Conservation (phyloP, 176 grass and related monocot species). For the Ananas comosus region DNA sequence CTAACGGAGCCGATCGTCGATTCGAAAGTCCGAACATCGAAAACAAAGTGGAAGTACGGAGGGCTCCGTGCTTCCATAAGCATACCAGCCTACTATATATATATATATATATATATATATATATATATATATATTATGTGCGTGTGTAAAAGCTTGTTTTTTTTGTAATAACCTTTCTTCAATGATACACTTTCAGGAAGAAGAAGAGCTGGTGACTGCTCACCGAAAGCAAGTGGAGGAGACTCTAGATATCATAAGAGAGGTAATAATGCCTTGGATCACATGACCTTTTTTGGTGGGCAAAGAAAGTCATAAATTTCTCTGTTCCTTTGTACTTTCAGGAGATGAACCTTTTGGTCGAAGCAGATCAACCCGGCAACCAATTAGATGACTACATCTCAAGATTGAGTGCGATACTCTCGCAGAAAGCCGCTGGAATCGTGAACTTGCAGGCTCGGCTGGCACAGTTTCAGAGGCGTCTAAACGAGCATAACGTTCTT, state of each 20-base stretch:
- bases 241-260: constrained; percentile 71
- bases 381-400: constrained; percentile 70
- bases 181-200: constrained; percentile 47
- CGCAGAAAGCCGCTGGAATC: constrained; percentile 79
- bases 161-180: constrained; percentile 7
- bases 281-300: background rate
- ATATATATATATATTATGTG: no score
- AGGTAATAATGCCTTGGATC: constrained; percentile 27
- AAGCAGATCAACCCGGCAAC: constrained; percentile 76
- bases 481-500: constrained; percentile 68
- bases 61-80: no score
- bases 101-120: no score
- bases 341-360: constrained; percentile 79
- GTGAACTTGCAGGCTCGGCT: constrained; percentile 58
- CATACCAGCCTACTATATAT: no score
- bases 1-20: no score
- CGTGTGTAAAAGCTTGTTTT: background rate
- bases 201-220: constrained; percentile 77
- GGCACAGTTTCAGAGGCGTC: constrained; percentile 62
- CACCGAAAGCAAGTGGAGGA: constrained; percentile 93
- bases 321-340: constrained; percentile 25
- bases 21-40: no score
- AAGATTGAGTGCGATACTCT: constrained; percentile 65
- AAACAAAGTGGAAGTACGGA: no score
- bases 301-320: constrained; percentile 6